Evolutionary conservation across 2,329 filamentous ascomycete species (phyloP).

Genomic region (Colletotrichum agaves): DNA sequence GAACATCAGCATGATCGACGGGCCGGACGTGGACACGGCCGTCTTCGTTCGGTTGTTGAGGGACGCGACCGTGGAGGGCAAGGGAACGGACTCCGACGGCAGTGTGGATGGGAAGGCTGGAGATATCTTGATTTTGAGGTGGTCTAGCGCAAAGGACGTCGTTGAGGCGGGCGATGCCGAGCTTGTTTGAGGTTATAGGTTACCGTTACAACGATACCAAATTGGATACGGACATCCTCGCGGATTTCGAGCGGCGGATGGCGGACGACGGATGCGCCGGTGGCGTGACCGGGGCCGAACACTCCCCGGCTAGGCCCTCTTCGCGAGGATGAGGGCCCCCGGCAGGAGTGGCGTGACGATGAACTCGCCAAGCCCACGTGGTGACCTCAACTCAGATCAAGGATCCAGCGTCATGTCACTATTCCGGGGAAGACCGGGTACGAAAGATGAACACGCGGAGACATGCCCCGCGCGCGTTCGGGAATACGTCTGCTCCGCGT

Average conservation of each 20-base stretch:
- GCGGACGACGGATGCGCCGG: constrained; percentile 65
- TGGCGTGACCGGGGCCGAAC: constrained; percentile 51
- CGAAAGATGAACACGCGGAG: neutral
- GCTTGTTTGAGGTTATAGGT: constrained; percentile 58
- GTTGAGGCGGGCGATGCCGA: constrained; percentile 67
- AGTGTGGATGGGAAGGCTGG: constrained; percentile 67
- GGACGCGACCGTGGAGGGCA: constrained; percentile 67
- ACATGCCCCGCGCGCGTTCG: neutral
- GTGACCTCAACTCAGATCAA: neutral
- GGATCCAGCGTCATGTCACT: neutral
- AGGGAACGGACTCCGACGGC: constrained; percentile 73
- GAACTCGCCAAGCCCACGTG: constrained; percentile 38
- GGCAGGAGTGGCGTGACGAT: constrained; percentile 35
- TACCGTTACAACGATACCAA: neutral
- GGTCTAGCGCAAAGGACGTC: constrained; percentile 76
- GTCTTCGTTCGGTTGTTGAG: constrained; percentile 84
- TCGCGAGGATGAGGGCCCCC: neutral
- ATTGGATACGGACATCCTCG: neutral
- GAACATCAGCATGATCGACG: constrained; percentile 91
- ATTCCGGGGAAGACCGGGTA: neutral
- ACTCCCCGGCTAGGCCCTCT: neutral
- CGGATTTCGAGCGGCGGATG: constrained; percentile 46
- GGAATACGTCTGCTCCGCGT: constrained; percentile 11
- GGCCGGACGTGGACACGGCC: constrained; percentile 82
- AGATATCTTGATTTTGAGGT: constrained; percentile 75